These are phyloP conservation scores for Boletus sp. DNA, from an alignment of 768 basidiomycete genomes.

Conservation along the genomic window DNA sequence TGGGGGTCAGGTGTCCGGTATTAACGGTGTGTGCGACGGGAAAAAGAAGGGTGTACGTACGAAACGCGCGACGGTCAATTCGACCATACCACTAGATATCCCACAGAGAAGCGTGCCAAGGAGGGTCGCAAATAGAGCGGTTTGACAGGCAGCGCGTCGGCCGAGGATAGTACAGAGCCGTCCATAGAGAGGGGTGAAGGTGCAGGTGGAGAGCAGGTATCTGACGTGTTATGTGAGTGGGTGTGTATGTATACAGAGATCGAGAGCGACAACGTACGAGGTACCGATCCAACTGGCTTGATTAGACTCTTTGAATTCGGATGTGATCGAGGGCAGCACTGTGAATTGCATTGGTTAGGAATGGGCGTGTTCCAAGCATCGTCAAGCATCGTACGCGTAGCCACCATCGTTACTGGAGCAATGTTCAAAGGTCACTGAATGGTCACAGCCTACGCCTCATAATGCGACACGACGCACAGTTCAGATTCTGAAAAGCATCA, in stretches of 20 bases:
- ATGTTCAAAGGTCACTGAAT: not conserved
- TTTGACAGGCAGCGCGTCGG: slow-evolving; percentile 62
- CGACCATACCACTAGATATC: slow-evolving; percentile 62
- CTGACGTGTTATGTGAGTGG: not conserved
- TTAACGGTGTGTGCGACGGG: not conserved
- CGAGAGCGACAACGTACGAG: slow-evolving; percentile 10
- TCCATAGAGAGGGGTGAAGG: slow-evolving; percentile 80
- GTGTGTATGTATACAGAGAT: too few species aligned
- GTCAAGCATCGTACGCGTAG: slow-evolving; percentile 13
- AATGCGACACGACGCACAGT: not conserved
- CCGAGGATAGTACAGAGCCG: slow-evolving; percentile 74
- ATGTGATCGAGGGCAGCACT: slow-evolving; percentile 21
- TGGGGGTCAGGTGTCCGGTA: not conserved
- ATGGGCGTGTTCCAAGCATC: not conserved
- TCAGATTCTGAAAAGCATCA: not conserved
- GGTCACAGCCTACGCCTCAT: not conserved
- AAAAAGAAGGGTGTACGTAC: slow-evolving; percentile 39
- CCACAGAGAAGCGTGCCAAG: slow-evolving; percentile 67
- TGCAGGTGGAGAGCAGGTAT: slow-evolving; percentile 73
- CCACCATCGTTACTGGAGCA: slow-evolving; percentile 24
- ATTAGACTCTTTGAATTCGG: slow-evolving; percentile 26
- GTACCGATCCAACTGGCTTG: slow-evolving; percentile 31
- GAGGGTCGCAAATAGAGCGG: slow-evolving; percentile 56
- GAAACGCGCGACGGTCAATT: slow-evolving; percentile 67
- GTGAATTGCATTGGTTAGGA: not conserved